phyloP scores from a whole-genome alignment of 139 green algal genomes.

The Deuterostichococcus epilithicus region DNA sequence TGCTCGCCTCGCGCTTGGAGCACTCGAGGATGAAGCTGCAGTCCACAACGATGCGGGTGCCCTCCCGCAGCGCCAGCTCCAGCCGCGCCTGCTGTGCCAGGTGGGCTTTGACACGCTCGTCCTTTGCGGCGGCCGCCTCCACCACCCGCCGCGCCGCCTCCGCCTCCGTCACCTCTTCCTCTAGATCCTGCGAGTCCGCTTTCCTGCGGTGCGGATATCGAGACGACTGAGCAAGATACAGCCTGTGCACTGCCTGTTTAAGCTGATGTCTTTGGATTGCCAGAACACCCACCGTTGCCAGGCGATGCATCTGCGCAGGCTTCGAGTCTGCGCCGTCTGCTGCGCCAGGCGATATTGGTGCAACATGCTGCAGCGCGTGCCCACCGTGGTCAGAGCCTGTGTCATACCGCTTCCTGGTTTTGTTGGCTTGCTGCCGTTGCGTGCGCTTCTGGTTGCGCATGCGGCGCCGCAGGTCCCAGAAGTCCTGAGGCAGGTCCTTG shows the following conservation, averaged over 20 bases:
- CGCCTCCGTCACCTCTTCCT: background rate
- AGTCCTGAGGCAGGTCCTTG: background rate
- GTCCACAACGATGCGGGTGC: background rate
- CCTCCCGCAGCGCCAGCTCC: background rate
- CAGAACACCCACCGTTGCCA: background rate
- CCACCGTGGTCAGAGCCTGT: background rate
- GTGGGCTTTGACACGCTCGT: background rate
- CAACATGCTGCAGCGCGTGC: background rate
- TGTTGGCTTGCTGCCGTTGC: background rate
- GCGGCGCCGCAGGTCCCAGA: background rate
- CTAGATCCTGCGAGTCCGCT: background rate
- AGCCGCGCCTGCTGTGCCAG: conserved; percentile 3
- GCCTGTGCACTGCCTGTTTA: background rate
- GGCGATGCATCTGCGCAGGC: background rate
- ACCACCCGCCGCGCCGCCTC: background rate
- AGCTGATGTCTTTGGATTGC: background rate
- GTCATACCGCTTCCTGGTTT: background rate
- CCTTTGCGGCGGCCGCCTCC: background rate
- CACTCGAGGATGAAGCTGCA: conserved; percentile 1
- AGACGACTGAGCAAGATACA: background rate
- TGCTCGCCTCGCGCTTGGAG: background rate
- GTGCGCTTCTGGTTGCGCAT: background rate
- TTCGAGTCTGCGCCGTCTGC: background rate
- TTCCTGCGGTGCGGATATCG: background rate
- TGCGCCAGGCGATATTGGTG: background rate